Conservation (phyloP, 2,329 filamentous ascomycete species). For the Fusarium annulatum region DNA sequence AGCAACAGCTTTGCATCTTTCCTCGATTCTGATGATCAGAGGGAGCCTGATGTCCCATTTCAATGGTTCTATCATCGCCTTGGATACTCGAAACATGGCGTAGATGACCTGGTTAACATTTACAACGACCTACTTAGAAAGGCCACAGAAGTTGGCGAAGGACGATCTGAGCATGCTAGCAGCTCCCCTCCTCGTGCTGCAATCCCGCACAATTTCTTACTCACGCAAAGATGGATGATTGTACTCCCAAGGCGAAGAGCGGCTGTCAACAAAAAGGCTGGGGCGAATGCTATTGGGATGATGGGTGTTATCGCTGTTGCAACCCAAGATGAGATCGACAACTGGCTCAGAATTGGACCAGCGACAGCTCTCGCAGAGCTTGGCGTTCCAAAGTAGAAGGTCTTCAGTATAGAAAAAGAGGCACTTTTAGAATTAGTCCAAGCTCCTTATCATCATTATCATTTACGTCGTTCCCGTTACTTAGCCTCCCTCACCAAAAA, state of each 20-base stretch:
- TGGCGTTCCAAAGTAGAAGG: not conserved
- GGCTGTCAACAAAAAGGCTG: not conserved
- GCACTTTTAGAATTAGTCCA: not conserved
- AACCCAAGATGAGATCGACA: not conserved
- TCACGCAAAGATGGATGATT: not conserved
- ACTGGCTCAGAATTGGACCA: not conserved
- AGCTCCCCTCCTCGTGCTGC: accelerated
- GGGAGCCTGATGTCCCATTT: not conserved
- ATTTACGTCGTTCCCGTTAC: accelerated
- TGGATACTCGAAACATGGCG: accelerated
- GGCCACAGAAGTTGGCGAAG: accelerated
- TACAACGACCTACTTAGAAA: not conserved
- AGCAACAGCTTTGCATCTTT: not conserved
- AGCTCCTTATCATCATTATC: not conserved
- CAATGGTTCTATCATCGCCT: not conserved
- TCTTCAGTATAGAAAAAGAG: accelerated
- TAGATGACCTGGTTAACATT: accelerated
- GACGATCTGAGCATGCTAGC: not conserved
- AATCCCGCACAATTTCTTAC: not conserved
- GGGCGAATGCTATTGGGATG: not conserved
- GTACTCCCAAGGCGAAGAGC: not conserved
- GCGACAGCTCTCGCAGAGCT: not conserved
- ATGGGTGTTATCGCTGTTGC: not conserved
- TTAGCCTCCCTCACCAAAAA: accelerated
- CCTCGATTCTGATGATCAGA: accelerated